Evolutionary conservation across 2,329 filamentous ascomycete species (phyloP).

Genomic region (Dactylonectria macrodidyma): DNA sequence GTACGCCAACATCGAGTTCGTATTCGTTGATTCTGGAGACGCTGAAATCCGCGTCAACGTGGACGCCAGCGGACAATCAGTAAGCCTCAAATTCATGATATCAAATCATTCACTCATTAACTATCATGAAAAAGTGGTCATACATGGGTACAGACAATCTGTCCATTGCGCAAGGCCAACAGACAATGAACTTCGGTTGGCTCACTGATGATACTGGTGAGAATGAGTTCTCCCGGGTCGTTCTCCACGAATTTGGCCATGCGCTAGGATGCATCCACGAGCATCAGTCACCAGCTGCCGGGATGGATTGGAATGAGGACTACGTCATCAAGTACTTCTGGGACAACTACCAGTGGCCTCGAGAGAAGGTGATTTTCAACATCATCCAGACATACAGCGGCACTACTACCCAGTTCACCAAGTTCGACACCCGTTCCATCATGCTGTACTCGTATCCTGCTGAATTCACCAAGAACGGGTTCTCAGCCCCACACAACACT

Average conservation of each 20-base stretch:
- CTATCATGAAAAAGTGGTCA: constrained; percentile 1
- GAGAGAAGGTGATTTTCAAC: constrained; percentile 19
- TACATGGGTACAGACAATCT: constrained; percentile 13
- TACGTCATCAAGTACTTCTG: neutral
- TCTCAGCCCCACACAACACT: too few relatives aligned
- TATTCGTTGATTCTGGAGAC: constrained; percentile 25
- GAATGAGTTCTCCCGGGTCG: neutral
- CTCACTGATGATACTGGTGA: constrained; percentile 5
- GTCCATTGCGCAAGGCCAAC: neutral
- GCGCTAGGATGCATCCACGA: constrained; percentile 27
- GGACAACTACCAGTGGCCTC: too few relatives aligned
- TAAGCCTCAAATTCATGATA: too few relatives aligned
- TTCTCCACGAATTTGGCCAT: constrained; percentile 32
- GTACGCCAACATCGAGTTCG: constrained; percentile 24
- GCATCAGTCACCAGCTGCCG: constrained; percentile 19
- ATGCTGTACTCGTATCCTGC: too few relatives aligned
- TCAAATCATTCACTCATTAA: neutral
- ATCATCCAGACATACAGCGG: neutral
- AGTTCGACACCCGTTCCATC: too few relatives aligned
- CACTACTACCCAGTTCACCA: too few relatives aligned
- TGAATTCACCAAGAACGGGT: too few relatives aligned
- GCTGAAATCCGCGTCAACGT: constrained; percentile 26
- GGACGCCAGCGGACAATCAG: neutral
- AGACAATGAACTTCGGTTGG: constrained; percentile 26
- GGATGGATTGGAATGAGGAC: constrained; percentile 29